Base-by-base conservation (phyloP, 257 asterid species). In the Solanum bulbocastanum region DNA sequence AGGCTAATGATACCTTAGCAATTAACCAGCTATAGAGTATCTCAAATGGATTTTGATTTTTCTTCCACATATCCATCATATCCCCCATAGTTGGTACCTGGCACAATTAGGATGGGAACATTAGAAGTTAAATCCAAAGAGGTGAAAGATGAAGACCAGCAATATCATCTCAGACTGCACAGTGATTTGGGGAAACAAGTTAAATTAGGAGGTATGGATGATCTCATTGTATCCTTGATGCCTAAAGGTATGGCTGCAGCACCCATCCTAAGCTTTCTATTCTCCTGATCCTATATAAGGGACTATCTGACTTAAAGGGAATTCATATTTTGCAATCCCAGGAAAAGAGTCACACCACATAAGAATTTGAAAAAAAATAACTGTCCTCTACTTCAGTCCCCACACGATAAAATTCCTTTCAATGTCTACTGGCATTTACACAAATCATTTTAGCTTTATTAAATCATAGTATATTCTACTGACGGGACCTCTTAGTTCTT, bases 1-100 rank as follows among this genome's bases (percentile, higher is more conserved):
- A 88, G 84, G 23, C 87, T 56, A 69, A 78, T 60, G 94, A 89
- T 92, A 89, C 99, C 99, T 94, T 93, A 12, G 99, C 93, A 90
- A 97, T 98, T 90, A 94, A 97, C 99, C 99, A 97, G 92, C 98
- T 91, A 91, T 97, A 97, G 69, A 97, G 93, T 90, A 96, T 97
- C 87, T 94, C 98, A 86, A 95, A 94, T 35, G 89, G 94, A 90
- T 96, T 97, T 15, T 93, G 95, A 36, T 97, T 94, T 89, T 95
- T 94, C 94, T 94, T 97, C 98, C 97, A 97, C 99, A 95, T 92
- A 4, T 93, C 94, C 86, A 97, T 60, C 99, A 97, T 97, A 88
- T 97, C 98, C 86, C 92, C 93, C 58, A 91, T 36, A 15, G 96
- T 92, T 22, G 99, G 99, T 87, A 96, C 95, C 99, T 96, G 92